Base-by-base conservation (phyloP, 2,329 filamentous ascomycete genomes). In the Lecanicillium sp. region DNA sequence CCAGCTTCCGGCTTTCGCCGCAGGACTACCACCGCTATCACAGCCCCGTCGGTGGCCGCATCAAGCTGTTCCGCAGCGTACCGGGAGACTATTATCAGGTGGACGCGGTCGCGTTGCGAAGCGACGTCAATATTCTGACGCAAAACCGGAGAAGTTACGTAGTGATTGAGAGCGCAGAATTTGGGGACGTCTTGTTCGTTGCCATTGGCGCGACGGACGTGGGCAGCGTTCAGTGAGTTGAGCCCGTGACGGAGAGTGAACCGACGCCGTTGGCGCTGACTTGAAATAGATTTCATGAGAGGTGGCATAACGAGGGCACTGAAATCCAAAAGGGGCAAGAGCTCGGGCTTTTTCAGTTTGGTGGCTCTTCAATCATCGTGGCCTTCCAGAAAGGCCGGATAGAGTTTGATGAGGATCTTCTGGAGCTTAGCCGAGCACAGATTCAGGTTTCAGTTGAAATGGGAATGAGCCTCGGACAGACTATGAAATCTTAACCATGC, bases 1-100 rank as follows among this genome's bases (percentile, higher is more conserved):
- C 67, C 5, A 69, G 66, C 47, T 70, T 69, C 48, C 61, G 67
- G 4, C 55, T 73, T 2, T 65, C 62, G 21, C 67, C 68, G 10
- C 69, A 72, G 58, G 68, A 72, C 53, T 72, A 72, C 50, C 69
- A 73, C 52, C 62, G 70, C 4, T 73, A 67, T 51, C 69, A 72
- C 56, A 64, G 62, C 3, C 70, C 70, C 3, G 67, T 72, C 3
- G 58, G 57, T 0, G 69, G 70, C 2, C 64, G 44, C 3, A 57
- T 72, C 2, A 64, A 60, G 50, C 55, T 58, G 50, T 67, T 64
- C 44, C 62, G 62, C 40, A 62, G 62, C 9, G 64, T 72, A 14
- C 65, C 67, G 1, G 69, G 70, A 0, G 63, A 68, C 38, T 71
- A 71, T 51, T 72, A 71, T 45, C 61, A 68, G 33, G 67, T 72